These are phyloP conservation scores for Hypomyces rosellus DNA, from an alignment of 2,329 filamentous ascomycete species.

Conservation along the genomic window DNA sequence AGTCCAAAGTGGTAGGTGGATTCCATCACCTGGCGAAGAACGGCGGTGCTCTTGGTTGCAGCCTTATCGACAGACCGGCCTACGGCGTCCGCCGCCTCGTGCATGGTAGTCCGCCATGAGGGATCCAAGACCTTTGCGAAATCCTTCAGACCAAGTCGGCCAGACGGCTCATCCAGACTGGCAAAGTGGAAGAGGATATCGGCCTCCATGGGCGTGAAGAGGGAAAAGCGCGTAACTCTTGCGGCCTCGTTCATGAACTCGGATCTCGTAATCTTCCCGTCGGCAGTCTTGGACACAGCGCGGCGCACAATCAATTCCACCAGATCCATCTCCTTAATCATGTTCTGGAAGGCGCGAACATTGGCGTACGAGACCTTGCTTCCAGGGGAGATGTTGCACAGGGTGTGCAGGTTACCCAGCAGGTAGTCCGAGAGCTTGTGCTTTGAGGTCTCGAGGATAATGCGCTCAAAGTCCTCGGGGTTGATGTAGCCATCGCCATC, in stretches of 20 bases:
- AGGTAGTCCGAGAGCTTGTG: constrained; percentile 98
- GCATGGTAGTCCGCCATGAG: constrained; percentile 68
- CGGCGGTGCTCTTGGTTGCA: constrained; percentile 19
- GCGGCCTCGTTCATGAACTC: constrained; percentile 95
- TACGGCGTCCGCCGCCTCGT: constrained; percentile 42
- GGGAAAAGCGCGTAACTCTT: constrained; percentile 83
- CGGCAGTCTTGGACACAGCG: constrained; percentile 72
- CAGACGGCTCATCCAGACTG: constrained; percentile 82
- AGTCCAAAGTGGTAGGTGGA: constrained; percentile 87
- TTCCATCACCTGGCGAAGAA: constrained; percentile 56
- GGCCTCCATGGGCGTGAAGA: constrained; percentile 97
- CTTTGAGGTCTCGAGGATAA: constrained; percentile 84
- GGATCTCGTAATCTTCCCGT: constrained; percentile 88
- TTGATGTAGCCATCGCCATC: constrained; percentile 93
- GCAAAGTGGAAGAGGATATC: constrained; percentile 99
- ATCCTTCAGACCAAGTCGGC: constrained; percentile 71
- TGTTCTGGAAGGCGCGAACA: constrained; percentile 94
- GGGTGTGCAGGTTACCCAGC: constrained; percentile 79
- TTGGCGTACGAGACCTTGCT: constrained; percentile 97
- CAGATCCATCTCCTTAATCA: constrained; percentile 96
- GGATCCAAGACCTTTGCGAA: constrained; percentile 95
- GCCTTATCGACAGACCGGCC: constrained; percentile 30
- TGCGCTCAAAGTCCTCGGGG: constrained; percentile 91
- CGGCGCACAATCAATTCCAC: constrained; percentile 89
- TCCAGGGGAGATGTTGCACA: constrained; percentile 88